phyloP scores from a whole-genome alignment of 2,329 filamentous ascomycete genomes.

The Monosporascus ibericus region DNA sequence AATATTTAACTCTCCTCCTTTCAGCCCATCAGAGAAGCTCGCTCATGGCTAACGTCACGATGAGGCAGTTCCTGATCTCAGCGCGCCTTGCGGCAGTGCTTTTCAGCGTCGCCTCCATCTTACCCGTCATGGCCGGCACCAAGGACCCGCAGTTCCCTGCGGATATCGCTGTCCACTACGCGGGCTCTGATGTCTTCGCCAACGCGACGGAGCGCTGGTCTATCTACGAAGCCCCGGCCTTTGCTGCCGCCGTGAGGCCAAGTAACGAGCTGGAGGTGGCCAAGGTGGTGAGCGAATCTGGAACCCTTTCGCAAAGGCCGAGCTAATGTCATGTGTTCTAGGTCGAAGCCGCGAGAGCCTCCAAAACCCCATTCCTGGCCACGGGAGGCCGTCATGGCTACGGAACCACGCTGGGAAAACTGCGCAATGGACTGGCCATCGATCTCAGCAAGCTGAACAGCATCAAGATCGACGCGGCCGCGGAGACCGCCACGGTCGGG shows the following conservation, averaged over 20 bases:
- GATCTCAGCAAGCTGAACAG: slow-evolving; percentile 20
- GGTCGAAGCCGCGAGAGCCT: slow-evolving; percentile 7
- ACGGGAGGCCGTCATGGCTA: slow-evolving; percentile 12
- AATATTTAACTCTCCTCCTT: too few species aligned
- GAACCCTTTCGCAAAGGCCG: background rate
- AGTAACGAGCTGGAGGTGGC: slow-evolving; percentile 4
- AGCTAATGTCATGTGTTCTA: slow-evolving; percentile 1
- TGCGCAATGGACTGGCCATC: slow-evolving; percentile 10
- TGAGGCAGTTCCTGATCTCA: too few species aligned
- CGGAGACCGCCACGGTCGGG: slow-evolving; percentile 35
- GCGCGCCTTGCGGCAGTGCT: too few species aligned
- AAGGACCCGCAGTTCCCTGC: too few species aligned
- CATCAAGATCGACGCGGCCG: slow-evolving; percentile 13
- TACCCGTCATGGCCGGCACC: too few species aligned
- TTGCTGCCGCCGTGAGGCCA: slow-evolving; percentile 5
- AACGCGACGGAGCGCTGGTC: slow-evolving; percentile 8
- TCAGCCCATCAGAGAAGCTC: too few species aligned
- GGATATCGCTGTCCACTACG: background rate
- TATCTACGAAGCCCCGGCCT: slow-evolving; percentile 3
- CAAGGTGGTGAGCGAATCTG: slow-evolving; percentile 1
- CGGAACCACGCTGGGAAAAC: slow-evolving; percentile 3
- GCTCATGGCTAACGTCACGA: too few species aligned
- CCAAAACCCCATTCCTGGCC: slow-evolving; percentile 11
- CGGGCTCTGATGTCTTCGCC: slow-evolving; percentile 4
- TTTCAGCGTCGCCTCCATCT: too few species aligned